Evolutionary conservation across 2,329 filamentous ascomycete genomes (phyloP).

Genomic region (Chaetomiaceae sp.): DNA sequence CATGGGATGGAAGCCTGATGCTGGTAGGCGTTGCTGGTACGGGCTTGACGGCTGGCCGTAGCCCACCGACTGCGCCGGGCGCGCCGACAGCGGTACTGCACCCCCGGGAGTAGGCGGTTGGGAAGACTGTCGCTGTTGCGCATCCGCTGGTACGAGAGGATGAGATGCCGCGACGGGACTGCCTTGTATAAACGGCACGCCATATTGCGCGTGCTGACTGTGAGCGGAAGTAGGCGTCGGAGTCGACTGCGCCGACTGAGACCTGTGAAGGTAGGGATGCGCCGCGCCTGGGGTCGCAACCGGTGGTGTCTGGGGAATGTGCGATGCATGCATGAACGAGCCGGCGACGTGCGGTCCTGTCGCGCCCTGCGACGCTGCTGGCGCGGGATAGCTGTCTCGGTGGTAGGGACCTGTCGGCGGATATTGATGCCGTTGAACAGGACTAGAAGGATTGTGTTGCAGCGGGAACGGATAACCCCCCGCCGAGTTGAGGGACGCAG

Average conservation of each 20-base stretch:
- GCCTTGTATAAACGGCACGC: constrained; percentile 43
- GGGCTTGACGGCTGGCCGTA: constrained; percentile 52
- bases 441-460: constrained; percentile 41
- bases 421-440: constrained; percentile 48
- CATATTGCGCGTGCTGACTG: constrained; percentile 47
- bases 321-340: constrained; percentile 37
- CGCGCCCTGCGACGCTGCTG: constrained; percentile 26
- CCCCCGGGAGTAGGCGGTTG: constrained; percentile 49
- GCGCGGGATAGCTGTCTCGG: constrained; percentile 42
- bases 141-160: constrained; percentile 35
- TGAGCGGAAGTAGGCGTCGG: constrained; percentile 58
- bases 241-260: constrained; percentile 53
- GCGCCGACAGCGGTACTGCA: constrained; percentile 41
- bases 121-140: constrained; percentile 47
- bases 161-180: constrained; percentile 47
- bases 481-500: constrained; percentile 37
- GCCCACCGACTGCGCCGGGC: constrained; percentile 14
- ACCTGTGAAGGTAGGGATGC: constrained; percentile 38
- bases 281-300: constrained; percentile 38
- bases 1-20: constrained; percentile 32
- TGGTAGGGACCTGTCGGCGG: constrained; percentile 39
- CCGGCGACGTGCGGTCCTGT: constrained; percentile 30
- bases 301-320: constrained; percentile 45
- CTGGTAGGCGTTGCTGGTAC: constrained; percentile 48
- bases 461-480: constrained; percentile 48